Percentiles rank a stretch among this genome's conserved stretches.
Evolutionary conservation across 495 filamentous ascomycete genomes (phyloP).

Genomic region (Halenospora varia): DNA sequence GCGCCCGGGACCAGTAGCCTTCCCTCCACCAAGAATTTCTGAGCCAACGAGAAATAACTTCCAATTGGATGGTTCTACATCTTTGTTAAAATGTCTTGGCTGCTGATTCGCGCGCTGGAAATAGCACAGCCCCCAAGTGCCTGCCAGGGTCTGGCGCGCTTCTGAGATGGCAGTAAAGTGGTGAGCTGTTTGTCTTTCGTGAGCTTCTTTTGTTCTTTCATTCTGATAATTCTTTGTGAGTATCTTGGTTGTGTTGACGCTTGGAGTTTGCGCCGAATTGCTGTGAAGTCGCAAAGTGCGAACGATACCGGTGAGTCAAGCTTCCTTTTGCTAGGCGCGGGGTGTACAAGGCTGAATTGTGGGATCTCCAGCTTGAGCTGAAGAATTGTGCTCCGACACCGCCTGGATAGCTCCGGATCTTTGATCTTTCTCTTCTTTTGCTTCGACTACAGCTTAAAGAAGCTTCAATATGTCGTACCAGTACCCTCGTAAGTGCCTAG

Average conservation of each 20-base stretch:
- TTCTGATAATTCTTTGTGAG: neutral
- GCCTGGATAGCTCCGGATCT: slow-evolving; percentile 6
- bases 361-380: neutral
- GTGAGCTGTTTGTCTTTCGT: slow-evolving; percentile 2
- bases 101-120: slow-evolving; percentile 13
- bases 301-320: neutral
- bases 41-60: neutral
- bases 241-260: too few species aligned
- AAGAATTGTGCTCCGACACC: neutral
- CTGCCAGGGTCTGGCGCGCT: slow-evolving; percentile 7
- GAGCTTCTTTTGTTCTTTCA: neutral
- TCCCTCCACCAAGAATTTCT: neutral
- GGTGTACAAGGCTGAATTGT: slow-evolving; percentile 12
- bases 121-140: slow-evolving; percentile 21
- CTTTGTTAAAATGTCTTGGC: neutral
- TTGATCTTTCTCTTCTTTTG: neutral
- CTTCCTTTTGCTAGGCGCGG: slow-evolving; percentile 4
- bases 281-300: too few species aligned
- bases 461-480: slow-evolving; percentile 18
- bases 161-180: neutral
- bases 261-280: too few species aligned
- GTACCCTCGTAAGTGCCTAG: slow-evolving; percentile 25
- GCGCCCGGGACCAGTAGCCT: slow-evolving; percentile 10
- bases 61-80: slow-evolving; percentile 8
- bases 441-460: neutral